Conservation (phyloP, 495 filamentous ascomycete species). For the Evansstolkia leycettana region DNA sequence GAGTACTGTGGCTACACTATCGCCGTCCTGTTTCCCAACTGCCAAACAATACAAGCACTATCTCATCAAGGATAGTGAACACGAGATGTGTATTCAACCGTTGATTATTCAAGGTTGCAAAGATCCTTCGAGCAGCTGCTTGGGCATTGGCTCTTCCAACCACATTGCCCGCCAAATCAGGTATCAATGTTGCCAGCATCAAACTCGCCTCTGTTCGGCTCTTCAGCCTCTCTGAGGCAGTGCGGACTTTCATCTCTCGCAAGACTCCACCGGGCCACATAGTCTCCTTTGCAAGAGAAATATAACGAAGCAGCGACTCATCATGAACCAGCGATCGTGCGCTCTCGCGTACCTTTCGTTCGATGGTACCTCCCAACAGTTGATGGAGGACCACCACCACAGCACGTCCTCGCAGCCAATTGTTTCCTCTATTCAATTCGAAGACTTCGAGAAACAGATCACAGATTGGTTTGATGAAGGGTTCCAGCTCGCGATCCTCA, state of each 20-base stretch:
- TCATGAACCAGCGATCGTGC: conserved; percentile 59
- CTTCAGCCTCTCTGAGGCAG: conserved; percentile 51
- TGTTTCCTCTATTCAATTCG: conserved; percentile 86
- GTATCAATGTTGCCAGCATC: conserved; percentile 69
- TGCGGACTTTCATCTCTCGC: conserved; percentile 44
- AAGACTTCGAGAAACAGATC: conserved; percentile 96
- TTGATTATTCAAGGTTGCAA: conserved; percentile 70
- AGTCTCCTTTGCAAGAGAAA: conserved; percentile 52
- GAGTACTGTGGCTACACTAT: background rate
- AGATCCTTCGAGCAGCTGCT: conserved; percentile 65
- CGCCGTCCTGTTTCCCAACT: conserved; percentile 18
- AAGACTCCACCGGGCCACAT: conserved; percentile 70
- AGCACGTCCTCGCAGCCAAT: conserved; percentile 85
- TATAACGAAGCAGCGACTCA: conserved; percentile 63
- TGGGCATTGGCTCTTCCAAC: conserved; percentile 78
- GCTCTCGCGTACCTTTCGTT: conserved; percentile 82
- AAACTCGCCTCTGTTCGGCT: conserved; percentile 61
- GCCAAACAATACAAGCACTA: conserved; percentile 61
- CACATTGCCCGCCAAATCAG: conserved; percentile 72
- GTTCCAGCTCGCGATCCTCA: conserved; percentile 77
- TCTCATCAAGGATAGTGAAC: conserved; percentile 70
- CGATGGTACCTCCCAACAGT: conserved; percentile 72
- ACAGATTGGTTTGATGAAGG: conserved; percentile 96
- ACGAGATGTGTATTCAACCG: conserved; percentile 58
- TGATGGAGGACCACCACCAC: conserved; percentile 75